These are phyloP conservation scores for Sclerotinia borealis DNA, from an alignment of 2,329 filamentous ascomycete species.

Conservation along the genomic window DNA sequence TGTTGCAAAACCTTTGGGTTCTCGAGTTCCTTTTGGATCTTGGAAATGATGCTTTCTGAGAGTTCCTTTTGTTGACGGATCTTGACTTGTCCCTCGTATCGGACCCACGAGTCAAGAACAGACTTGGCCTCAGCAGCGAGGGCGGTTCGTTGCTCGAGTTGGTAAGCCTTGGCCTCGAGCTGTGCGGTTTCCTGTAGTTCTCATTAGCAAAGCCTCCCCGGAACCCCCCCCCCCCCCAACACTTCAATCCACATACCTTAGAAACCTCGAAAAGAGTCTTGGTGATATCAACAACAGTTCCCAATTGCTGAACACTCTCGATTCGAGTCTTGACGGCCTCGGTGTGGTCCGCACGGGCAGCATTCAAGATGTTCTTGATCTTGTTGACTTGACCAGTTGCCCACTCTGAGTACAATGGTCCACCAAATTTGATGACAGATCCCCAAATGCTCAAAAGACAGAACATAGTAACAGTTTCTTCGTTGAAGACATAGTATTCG, in stretches of 20 bases:
- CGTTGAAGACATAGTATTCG: slow-evolving; percentile 99
- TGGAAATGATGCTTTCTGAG: slow-evolving; percentile 85
- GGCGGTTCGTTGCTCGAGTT: slow-evolving; percentile 94
- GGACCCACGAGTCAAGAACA: slow-evolving; percentile 96
- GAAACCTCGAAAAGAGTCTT: slow-evolving; percentile 96
- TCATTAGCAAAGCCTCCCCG: slow-evolving; percentile 10
- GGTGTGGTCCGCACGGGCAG: slow-evolving; percentile 90
- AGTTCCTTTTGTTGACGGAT: slow-evolving; percentile 97
- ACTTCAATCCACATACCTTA: slow-evolving; percentile 61
- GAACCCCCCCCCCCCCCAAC: not conserved
- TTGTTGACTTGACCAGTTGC: slow-evolving; percentile 82
- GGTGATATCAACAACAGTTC: slow-evolving; percentile 90
- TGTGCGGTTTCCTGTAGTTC: slow-evolving; percentile 69
- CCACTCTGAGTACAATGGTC: slow-evolving; percentile 89
- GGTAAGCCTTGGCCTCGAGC: slow-evolving; percentile 92
- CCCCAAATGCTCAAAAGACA: slow-evolving; percentile 90
- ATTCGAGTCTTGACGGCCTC: slow-evolving; percentile 93
- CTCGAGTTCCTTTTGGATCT: slow-evolving; percentile 98
- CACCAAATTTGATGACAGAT: slow-evolving; percentile 87
- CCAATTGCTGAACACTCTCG: slow-evolving; percentile 88
- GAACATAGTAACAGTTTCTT: slow-evolving; percentile 93
- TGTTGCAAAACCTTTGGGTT: slow-evolving; percentile 96
- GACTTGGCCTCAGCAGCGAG: slow-evolving; percentile 88
- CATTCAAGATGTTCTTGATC: slow-evolving; percentile 92
- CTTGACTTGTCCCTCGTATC: slow-evolving; percentile 98